Conservation (phyloP, 345 rosid genomes). For the Eucalyptus erythrocorys region DNA sequence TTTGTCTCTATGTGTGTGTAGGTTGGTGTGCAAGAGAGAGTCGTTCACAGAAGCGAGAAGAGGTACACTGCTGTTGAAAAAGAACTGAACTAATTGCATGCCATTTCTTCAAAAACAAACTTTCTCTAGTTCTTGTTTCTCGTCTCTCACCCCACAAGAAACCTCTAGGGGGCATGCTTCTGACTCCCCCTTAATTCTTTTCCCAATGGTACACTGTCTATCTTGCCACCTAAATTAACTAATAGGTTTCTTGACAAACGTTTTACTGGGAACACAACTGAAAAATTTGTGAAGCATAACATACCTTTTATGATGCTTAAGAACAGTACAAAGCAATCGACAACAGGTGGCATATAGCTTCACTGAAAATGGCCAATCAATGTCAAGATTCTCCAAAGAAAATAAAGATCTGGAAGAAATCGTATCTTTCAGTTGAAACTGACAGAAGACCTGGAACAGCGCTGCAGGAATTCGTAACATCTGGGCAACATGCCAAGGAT, state of each 20-base stretch:
- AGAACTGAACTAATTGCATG: background rate
- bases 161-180: background rate
- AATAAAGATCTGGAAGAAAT: slow-evolving; percentile 1
- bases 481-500: slow-evolving; percentile 68
- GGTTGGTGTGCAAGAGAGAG: background rate
- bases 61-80: background rate
- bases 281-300: background rate
- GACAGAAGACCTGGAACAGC: slow-evolving; percentile 43
- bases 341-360: slow-evolving; percentile 59
- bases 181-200: background rate
- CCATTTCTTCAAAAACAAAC: background rate
- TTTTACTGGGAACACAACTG: background rate
- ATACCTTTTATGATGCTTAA: slow-evolving; percentile 83
- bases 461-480: slow-evolving; percentile 58
- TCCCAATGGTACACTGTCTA: background rate
- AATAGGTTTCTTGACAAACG: background rate
- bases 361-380: slow-evolving; percentile 47
- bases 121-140: background rate
- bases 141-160: background rate
- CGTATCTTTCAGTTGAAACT: slow-evolving; percentile 15
- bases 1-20: background rate
- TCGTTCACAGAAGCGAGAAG: background rate
- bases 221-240: background rate
- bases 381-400: slow-evolving; percentile 6
- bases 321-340: slow-evolving; percentile 51